Evolutionary conservation across 768 basidiomycete species (phyloP), one percentile per base, ranked within the genome.

Genomic region (Xanthoconium purpureum): DNA sequence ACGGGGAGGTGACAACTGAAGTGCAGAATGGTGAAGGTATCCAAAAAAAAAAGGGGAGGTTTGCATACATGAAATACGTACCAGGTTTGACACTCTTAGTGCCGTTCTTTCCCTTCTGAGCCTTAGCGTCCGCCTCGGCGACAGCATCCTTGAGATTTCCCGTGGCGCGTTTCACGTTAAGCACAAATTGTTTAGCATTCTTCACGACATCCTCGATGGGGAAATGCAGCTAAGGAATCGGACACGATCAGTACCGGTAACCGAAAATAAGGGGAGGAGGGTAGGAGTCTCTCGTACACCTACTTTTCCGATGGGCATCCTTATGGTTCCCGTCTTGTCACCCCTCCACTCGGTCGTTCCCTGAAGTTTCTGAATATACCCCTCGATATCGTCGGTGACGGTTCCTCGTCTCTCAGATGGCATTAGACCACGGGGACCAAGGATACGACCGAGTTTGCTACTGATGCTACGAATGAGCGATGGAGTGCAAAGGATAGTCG

Each of bases 261-360:
- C 43, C n/a, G 43, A 30, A 46, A 52, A 53, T 14, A 28, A 49
- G 44, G 47, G 29, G 47, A 12, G 45, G 39, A 18, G 57, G 39
- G 37, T 29, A 35, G 24, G 39, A 15, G 28, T 20, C 18, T 30
- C 44, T 36, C 13, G 44, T 13, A 12, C 13, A 72, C 80, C 59
- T 55, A 93, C 93, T 67, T 84, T 84, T 10, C 83, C 92, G 59
- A 94, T 84, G 37, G 92, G 85, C 49, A 89, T 82, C 42, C 90
- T 83, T 47, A 98, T 91, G 30, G 85, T 87, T 9, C 96, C 94
- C 30, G 78, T 72, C 68, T 88, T 88, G 74, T 97, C 94, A 10
- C 91, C 92, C 73, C 87, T 91, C 94, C 96, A 99, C 68, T 98
- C 94, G 45, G 87, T 84, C 5, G 87, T 86, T 13, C 91, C 92